Conservation (phyloP, 1,284 basidiomycete genomes). For the Rhodotorula sp. region DNA sequence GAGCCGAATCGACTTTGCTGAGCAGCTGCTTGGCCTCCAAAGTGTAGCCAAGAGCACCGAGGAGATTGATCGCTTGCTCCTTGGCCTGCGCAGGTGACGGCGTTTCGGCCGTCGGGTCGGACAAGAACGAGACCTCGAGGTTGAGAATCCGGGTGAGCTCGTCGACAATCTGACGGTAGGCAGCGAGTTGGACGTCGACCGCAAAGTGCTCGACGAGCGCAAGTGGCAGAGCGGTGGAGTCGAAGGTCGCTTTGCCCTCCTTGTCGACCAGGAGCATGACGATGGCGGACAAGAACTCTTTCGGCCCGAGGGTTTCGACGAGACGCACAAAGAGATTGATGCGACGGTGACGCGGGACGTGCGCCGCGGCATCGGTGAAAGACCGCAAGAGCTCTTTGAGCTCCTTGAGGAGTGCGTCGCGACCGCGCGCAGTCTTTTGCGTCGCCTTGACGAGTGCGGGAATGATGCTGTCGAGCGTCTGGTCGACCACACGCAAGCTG, state of each 20-base stretch:
- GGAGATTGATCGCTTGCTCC: conserved; percentile 26
- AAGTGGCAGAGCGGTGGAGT: conserved; percentile 59
- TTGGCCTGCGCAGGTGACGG: conserved; percentile 3
- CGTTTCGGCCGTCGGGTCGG: conserved; percentile 1
- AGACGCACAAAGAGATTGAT: conserved; percentile 87
- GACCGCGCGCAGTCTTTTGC: conserved; percentile 35
- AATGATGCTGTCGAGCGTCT: conserved; percentile 90
- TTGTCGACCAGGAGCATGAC: conserved; percentile 84
- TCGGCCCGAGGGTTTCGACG: conserved; percentile 75
- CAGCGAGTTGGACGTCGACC: conserved; percentile 58
- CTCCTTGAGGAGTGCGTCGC: conserved; percentile 39
- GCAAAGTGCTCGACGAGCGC: conserved; percentile 63
- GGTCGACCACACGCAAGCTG: conserved; percentile 88
- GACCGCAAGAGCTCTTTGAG: conserved; percentile 67
- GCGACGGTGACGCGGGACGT: conserved; percentile 82
- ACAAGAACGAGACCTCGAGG: conserved; percentile 58
- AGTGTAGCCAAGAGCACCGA: conserved; percentile 31
- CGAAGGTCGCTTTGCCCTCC: conserved; percentile 61
- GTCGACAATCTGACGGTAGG: conserved; percentile 63
- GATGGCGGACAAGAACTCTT: conserved; percentile 78
- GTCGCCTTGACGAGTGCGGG: conserved; percentile 80
- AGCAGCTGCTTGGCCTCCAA: conserved; percentile 40
- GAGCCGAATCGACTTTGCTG: conserved; percentile 39
- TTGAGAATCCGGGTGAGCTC: conserved; percentile 65
- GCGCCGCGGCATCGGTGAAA: conserved; percentile 81